Evolutionary conservation across 202 grass and related monocot species (phyloP).

Genomic region (Zoysia matrella): DNA sequence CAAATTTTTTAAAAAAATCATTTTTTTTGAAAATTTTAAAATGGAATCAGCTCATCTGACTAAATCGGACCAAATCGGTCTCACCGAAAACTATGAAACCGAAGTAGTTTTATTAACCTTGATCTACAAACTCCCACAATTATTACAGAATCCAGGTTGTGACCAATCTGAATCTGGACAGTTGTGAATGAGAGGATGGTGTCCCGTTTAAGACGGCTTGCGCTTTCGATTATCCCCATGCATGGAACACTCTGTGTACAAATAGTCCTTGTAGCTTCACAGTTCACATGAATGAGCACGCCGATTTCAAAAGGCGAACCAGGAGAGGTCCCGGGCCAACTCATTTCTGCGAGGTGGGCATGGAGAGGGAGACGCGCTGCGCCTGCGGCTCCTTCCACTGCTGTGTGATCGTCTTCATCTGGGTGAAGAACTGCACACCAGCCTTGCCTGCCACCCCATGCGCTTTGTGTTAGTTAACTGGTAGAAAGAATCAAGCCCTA

Average conservation of each 20-base stretch:
- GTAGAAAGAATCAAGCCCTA: background rate
- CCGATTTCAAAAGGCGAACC: slow-evolving; percentile 6
- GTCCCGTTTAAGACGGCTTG: no score
- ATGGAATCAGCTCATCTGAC: no score
- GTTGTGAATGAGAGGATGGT: background rate
- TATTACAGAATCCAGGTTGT: background rate
- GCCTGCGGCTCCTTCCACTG: slow-evolving; percentile 84
- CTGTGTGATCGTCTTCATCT: slow-evolving; percentile 94
- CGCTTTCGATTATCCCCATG: no score
- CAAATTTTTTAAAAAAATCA: no score
- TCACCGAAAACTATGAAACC: no score
- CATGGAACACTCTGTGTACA: background rate
- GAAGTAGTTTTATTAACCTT: no score
- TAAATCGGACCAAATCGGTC: no score
- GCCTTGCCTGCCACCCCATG: slow-evolving; percentile 75
- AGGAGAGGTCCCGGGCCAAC: background rate
- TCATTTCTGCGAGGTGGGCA: slow-evolving; percentile 91
- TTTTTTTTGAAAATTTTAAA: no score
- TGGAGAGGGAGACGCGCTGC: slow-evolving; percentile 79
- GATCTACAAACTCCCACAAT: background rate
- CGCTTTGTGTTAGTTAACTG: slow-evolving; percentile 14
- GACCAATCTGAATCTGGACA: slow-evolving; percentile 2
- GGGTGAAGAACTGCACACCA: slow-evolving; percentile 94
- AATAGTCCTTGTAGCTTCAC: background rate
- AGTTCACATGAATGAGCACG: background rate